Evolutionary conservation across 2,329 filamentous ascomycete genomes (phyloP).

Genomic region (Talaromyces sp.): DNA sequence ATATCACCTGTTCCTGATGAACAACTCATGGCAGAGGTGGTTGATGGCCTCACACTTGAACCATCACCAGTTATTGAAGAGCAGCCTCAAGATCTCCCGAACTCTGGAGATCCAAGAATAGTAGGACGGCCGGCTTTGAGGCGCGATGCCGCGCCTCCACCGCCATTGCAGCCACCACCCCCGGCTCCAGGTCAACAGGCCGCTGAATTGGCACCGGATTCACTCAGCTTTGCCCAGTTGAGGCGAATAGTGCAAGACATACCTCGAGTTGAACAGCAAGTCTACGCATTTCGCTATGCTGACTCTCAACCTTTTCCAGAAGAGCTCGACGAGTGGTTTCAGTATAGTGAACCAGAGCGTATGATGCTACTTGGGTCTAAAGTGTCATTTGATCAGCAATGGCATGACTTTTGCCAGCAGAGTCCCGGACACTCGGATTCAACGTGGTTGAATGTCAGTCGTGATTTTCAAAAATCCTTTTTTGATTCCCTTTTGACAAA

Average conservation of each 20-base stretch:
- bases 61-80: conserved; percentile 17
- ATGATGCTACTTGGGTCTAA: conserved; percentile 71
- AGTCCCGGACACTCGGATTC: conserved; percentile 29
- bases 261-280: conserved; percentile 61
- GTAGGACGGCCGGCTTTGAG: conserved; percentile 31
- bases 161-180: conserved; percentile 41
- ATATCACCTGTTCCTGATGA: conserved; percentile 42
- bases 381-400: conserved; percentile 70
- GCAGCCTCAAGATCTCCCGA: conserved; percentile 1
- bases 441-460: conserved; percentile 63
- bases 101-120: conserved; percentile 14
- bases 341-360: conserved; percentile 82
- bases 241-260: conserved; percentile 69
- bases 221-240: conserved; percentile 69
- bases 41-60: conserved; percentile 33
- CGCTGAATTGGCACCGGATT: conserved; percentile 51
- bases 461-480: conserved; percentile 44
- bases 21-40: conserved; percentile 38
- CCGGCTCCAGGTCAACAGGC: conserved; percentile 39
- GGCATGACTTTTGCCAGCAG: conserved; percentile 52
- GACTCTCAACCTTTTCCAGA: conserved; percentile 71
- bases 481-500: conserved; percentile 31
- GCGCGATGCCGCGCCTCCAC: conserved; percentile 37
- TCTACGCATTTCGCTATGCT: conserved; percentile 81
- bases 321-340: conserved; percentile 97